Conservation (phyloP, 2,329 filamentous ascomycete genomes). For the Sarocladiaceae sp. region DNA sequence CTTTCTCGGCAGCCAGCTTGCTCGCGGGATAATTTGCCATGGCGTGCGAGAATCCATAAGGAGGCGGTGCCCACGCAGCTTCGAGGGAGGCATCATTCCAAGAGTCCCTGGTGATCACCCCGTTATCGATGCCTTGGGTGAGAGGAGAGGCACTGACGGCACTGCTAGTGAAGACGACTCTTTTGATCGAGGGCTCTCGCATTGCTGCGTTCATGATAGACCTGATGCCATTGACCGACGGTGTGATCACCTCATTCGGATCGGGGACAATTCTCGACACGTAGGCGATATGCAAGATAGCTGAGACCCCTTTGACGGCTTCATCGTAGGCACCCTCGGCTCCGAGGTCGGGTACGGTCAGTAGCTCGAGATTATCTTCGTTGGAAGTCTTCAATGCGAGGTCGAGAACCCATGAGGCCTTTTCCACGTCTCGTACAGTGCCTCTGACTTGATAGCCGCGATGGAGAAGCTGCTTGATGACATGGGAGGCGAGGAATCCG, state of each 20-base stretch:
- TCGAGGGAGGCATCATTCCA: conserved; percentile 30
- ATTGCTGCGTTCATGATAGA: conserved; percentile 28
- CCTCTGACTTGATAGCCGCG: too few relatives aligned
- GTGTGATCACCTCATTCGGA: conserved; percentile 32
- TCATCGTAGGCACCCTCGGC: conserved; percentile 19
- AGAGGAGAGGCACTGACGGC: conserved; percentile 17
- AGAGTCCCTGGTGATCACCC: conserved; percentile 16
- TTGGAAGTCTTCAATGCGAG: too few relatives aligned
- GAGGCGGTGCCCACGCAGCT: conserved; percentile 27
- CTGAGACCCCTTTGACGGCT: conserved; percentile 21
- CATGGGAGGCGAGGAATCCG: too few relatives aligned
- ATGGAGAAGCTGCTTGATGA: too few relatives aligned
- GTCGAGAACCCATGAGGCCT: too few relatives aligned
- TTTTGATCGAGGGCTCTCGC: conserved; percentile 26
- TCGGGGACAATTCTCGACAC: conserved; percentile 26
- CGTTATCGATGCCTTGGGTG: conserved; percentile 16
- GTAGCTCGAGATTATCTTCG: too few relatives aligned
- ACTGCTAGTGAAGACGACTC: conserved; percentile 35
- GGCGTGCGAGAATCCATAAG: conserved; percentile 14
- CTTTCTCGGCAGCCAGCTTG: conserved; percentile 25
- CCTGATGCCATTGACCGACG: conserved; percentile 20
- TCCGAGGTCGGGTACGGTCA: conserved; percentile 27
- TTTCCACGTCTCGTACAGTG: too few relatives aligned
- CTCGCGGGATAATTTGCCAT: conserved; percentile 21
- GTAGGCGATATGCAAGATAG: conserved; percentile 32